Percentiles rank a stretch among this genome's conserved stretches.
Conservation (phyloP, 768 basidiomycete species). For the Pisolithus microcarpus region DNA sequence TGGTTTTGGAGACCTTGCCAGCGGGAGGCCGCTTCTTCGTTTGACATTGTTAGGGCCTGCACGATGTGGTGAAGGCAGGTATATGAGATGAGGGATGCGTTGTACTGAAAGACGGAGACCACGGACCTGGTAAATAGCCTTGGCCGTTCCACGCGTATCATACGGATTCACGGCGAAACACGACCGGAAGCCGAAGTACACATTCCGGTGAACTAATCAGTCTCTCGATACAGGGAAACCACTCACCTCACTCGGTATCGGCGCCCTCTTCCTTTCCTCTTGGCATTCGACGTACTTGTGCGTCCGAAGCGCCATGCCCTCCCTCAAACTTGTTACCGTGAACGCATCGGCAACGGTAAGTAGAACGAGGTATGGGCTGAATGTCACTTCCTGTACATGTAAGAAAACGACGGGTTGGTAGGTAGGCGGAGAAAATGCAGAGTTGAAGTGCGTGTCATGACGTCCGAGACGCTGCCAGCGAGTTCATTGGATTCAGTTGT, state of each 20-base stretch:
- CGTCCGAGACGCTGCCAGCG: too few species aligned
- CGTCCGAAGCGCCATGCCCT: slow-evolving; percentile 52
- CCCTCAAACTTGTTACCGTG: slow-evolving; percentile 73
- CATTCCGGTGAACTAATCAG: slow-evolving; percentile 69
- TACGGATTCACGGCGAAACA: slow-evolving; percentile 86
- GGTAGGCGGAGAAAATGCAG: too few species aligned
- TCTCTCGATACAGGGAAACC: neutral
- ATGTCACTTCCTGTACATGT: too few species aligned
- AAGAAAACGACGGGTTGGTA: too few species aligned
- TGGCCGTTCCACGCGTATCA: slow-evolving; percentile 42
- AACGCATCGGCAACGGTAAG: slow-evolving; percentile 81
- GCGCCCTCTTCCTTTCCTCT: slow-evolving; percentile 55
- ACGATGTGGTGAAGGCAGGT: neutral
- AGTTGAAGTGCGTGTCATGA: too few species aligned
- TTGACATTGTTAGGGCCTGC: slow-evolving; percentile 67
- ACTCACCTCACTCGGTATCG: slow-evolving; percentile 72
- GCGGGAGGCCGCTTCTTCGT: slow-evolving; percentile 62
- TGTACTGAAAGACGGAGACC: neutral
- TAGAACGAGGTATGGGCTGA: slow-evolving; percentile 43
- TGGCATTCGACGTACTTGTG: slow-evolving; percentile 87
- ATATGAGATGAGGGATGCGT: too few species aligned
- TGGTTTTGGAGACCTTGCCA: slow-evolving; percentile 87
- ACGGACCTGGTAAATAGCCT: slow-evolving; percentile 41
- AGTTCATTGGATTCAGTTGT: too few species aligned
- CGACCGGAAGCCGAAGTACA: slow-evolving; percentile 85